These are phyloP conservation scores for Hanseniaspora singularis DNA, from an alignment of 805 yeast species.

Conservation along the genomic window DNA sequence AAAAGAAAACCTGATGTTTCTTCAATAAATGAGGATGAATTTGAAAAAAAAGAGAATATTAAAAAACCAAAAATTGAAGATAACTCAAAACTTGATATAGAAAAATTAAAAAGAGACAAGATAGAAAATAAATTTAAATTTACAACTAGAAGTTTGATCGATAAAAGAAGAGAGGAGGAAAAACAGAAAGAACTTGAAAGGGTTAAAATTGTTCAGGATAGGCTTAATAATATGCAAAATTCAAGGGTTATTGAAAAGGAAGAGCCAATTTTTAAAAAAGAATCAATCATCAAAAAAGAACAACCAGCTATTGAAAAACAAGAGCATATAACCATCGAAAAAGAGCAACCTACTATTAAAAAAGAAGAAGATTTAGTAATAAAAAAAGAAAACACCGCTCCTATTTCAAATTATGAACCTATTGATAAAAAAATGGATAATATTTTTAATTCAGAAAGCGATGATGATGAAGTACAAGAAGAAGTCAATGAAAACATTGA, in stretches of 20 bases:
- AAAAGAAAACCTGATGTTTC: not conserved
- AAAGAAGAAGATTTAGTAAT: not conserved
- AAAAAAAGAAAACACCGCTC: not conserved
- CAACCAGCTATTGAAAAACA: too few relatives aligned
- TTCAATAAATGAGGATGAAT: not conserved
- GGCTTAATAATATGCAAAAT: not conserved
- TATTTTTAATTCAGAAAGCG: slow-evolving; percentile 11
- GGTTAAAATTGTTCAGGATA: slow-evolving; percentile 9
- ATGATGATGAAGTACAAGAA: not conserved
- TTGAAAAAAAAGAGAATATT: not conserved
- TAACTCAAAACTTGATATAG: not conserved
- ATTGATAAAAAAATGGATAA: slow-evolving; percentile 2
- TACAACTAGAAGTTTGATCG: slow-evolving; percentile 1
- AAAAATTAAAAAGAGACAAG: not conserved
- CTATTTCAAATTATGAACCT: not conserved
- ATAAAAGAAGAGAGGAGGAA: slow-evolving; percentile 12
- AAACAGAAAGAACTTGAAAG: slow-evolving; percentile 12
- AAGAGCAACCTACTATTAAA: too few relatives aligned
- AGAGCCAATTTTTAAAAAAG: not conserved
- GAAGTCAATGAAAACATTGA: not conserved
- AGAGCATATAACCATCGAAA: too few relatives aligned
- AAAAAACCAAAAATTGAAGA: not conserved
- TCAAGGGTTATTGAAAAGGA: too few relatives aligned
- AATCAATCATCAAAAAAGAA: too few relatives aligned
- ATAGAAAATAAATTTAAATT: slow-evolving; percentile 11